Conservation (phyloP, 106 monocot species). For the Ottelia alismoides region DNA sequence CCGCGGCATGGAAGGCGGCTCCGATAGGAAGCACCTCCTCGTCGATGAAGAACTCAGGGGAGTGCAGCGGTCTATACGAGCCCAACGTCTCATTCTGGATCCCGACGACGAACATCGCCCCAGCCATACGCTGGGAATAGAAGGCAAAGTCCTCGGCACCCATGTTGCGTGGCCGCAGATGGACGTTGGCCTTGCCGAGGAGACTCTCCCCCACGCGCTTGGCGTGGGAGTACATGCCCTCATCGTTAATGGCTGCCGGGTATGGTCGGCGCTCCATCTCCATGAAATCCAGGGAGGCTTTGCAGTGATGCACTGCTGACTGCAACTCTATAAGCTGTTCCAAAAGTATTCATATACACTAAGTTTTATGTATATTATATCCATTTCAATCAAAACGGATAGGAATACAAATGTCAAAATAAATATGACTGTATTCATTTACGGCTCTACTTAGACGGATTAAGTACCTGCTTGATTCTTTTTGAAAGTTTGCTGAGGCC, state of each 20-base stretch:
- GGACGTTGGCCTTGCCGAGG: conserved; percentile 26
- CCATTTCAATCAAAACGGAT: too few relatives aligned
- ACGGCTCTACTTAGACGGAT: too few relatives aligned
- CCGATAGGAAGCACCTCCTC: conserved; percentile 57
- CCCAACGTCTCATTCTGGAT: conserved; percentile 32
- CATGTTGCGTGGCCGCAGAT: conserved; percentile 8
- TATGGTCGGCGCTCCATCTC: conserved; percentile 25
- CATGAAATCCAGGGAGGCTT: conserved; percentile 33
- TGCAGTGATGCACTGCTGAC: conserved; percentile 30
- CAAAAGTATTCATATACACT: too few relatives aligned
- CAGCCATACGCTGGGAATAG: conserved; percentile 40
- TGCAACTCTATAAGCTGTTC: conserved; percentile 52
- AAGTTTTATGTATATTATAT: too few relatives aligned
- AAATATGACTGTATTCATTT: too few relatives aligned
- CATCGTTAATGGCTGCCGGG: conserved; percentile 48
- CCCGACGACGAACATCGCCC: conserved; percentile 36
- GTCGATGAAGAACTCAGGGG: conserved; percentile 46
- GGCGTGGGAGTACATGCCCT: conserved; percentile 33
- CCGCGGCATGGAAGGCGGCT: conserved; percentile 63
- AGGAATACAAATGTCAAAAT: too few relatives aligned
- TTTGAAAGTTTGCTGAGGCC: conserved; percentile 25
- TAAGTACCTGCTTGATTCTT: conserved; percentile 74
- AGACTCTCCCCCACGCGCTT: conserved; percentile 30
- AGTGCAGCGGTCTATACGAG: conserved; percentile 21
- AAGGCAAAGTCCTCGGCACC: conserved; percentile 68